phyloP scores from a whole-genome alignment of 805 yeast genomes.

The Starmerella powellii region DNA sequence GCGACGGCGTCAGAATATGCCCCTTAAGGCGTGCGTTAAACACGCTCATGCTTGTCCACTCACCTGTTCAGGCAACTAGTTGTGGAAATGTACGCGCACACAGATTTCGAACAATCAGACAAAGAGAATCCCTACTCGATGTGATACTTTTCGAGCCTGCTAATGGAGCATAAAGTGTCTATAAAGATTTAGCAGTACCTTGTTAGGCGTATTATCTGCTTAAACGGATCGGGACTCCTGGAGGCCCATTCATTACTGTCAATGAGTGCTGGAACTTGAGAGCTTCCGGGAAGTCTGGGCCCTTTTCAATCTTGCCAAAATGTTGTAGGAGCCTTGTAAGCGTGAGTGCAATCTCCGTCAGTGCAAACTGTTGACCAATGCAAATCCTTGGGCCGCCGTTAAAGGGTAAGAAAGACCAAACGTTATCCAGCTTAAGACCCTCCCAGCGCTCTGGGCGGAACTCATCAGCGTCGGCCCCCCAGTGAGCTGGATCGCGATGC shows the following conservation, averaged over 20 bases:
- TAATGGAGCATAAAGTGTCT: too few relatives aligned
- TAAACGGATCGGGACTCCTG: background rate
- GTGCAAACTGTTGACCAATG: constrained; percentile 41
- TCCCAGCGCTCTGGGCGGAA: constrained; percentile 40
- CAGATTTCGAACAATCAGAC: too few relatives aligned
- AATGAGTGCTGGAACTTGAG: background rate
- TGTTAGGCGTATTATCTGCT: too few relatives aligned
- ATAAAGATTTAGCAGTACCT: too few relatives aligned
- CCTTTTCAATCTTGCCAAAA: constrained; percentile 17
- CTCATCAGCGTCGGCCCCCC: constrained; percentile 33
- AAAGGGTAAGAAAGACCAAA: constrained; percentile 38
- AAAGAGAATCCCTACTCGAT: too few relatives aligned
- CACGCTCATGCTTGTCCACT: too few relatives aligned
- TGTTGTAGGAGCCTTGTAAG: constrained; percentile 31
- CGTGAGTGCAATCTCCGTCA: constrained; percentile 36
- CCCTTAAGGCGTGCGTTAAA: too few relatives aligned
- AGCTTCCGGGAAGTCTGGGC: constrained; percentile 2
- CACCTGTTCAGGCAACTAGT: too few relatives aligned
- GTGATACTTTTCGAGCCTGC: too few relatives aligned
- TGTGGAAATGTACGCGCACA: too few relatives aligned
- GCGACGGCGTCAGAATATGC: too few relatives aligned
- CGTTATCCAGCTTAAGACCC: constrained; percentile 24
- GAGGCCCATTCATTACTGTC: constrained; percentile 3
- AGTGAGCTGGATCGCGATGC: constrained; percentile 32
- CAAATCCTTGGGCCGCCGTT: constrained; percentile 42